Evolutionary conservation across 1,284 basidiomycete species (phyloP).

Genomic region (Hymenochaete sp.): DNA sequence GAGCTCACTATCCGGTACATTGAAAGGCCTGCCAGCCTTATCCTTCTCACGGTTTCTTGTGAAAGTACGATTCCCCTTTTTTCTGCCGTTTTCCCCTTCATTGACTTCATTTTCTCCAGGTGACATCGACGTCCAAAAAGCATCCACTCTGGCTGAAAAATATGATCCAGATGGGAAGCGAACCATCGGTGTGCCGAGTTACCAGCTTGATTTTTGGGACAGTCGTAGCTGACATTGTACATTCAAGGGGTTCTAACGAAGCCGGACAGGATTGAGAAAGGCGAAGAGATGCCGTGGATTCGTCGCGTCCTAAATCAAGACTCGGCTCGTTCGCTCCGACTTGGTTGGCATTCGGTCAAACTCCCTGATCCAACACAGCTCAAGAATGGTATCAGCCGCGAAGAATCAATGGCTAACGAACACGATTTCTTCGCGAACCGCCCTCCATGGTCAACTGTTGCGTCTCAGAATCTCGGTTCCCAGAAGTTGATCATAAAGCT

Average conservation of each 20-base stretch:
- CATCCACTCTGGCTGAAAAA: constrained; percentile 45
- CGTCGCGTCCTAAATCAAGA: constrained; percentile 47
- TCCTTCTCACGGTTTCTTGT: constrained; percentile 63
- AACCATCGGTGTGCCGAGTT: constrained; percentile 51
- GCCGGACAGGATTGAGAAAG: constrained; percentile 59
- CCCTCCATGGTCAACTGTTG: constrained; percentile 43
- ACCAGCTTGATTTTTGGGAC: background rate
- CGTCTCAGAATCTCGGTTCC: constrained; percentile 48
- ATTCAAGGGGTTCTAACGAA: constrained; percentile 67
- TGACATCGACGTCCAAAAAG: constrained; percentile 69
- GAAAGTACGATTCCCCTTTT: constrained; percentile 42
- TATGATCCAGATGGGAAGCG: constrained; percentile 52
- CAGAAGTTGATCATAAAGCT: constrained; percentile 45
- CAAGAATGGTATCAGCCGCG: constrained; percentile 45
- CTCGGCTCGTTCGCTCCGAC: constrained; percentile 43
- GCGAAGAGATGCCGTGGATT: constrained; percentile 56
- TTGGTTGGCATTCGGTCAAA: constrained; percentile 70
- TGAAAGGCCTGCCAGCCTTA: constrained; percentile 53
- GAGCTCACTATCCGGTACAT: constrained; percentile 53
- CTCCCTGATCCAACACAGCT: constrained; percentile 39
- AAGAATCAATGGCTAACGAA: constrained; percentile 51
- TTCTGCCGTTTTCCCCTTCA: background rate
- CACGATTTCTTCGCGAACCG: constrained; percentile 55
- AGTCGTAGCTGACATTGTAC: background rate
- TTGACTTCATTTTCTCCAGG: constrained; percentile 32